A percentile compares a stretch with the other conserved stretches of the same genome.
Conservation (phyloP, 257 asterid genomes). For the Solanum dulcamara region DNA sequence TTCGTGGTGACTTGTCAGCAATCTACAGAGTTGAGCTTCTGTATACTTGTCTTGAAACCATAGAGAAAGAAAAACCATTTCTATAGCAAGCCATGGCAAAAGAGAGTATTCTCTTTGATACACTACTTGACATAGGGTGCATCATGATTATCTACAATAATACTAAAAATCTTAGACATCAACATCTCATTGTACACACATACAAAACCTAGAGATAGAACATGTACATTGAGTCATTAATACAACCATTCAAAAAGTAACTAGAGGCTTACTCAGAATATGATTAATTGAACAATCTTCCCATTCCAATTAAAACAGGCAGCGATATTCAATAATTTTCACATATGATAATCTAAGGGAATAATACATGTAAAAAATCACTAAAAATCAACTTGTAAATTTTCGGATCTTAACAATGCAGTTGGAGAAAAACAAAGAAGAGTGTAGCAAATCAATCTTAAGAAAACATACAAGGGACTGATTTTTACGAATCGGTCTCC, state of each 20-base stretch:
- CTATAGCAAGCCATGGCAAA: conserved; percentile 7
- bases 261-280: too few relatives aligned
- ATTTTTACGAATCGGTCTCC: too few relatives aligned
- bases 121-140: conserved; percentile 27
- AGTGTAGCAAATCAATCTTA: too few relatives aligned
- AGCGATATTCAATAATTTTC: too few relatives aligned
- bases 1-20: conserved; percentile 16
- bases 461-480: too few relatives aligned
- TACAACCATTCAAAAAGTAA: not conserved
- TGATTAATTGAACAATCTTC: too few relatives aligned
- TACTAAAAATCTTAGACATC: not conserved
- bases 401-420: too few relatives aligned
- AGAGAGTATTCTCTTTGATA: conserved; percentile 22
- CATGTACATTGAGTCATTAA: not conserved
- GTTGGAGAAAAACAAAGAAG: too few relatives aligned
- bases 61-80: conserved; percentile 11
- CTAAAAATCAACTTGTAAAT: too few relatives aligned
- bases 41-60: conserved; percentile 10
- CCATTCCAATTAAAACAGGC: too few relatives aligned
- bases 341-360: too few relatives aligned
- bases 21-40: conserved; percentile 15
- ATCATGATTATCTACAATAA: conserved; percentile 30
- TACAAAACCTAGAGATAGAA: not conserved
- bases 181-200: not conserved
- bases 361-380: too few relatives aligned